Conservation (phyloP, 169 alveolate species). For the Cryptosporidium ubiquitum region DNA sequence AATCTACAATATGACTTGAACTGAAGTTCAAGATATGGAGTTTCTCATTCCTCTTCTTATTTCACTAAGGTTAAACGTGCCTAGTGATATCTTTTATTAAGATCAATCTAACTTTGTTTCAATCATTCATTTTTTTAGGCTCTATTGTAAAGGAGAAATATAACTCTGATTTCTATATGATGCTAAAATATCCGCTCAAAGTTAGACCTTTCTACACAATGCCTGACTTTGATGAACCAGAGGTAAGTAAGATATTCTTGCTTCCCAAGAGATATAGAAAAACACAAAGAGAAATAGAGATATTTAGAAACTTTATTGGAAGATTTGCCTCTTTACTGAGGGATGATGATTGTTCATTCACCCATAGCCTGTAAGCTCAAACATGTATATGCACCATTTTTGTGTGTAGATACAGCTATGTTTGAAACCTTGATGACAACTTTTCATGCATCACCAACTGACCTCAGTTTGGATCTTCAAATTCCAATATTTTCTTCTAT, state of each 20-base stretch:
- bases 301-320: background rate
- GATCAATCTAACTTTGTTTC: background rate
- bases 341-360: slow-evolving; percentile 69
- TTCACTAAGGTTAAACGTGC: too few relatives aligned
- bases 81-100: too few relatives aligned
- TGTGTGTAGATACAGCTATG: background rate
- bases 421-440: slow-evolving; percentile 49
- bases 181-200: slow-evolving; percentile 95
- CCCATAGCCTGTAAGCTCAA: slow-evolving; percentile 73
- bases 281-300: background rate
- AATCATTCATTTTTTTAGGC: slow-evolving; percentile 76
- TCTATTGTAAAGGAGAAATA: slow-evolving; percentile 92
- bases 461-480: slow-evolving; percentile 5
- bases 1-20: too few relatives aligned
- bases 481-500: background rate
- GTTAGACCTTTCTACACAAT: slow-evolving; percentile 99
- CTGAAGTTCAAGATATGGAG: background rate
- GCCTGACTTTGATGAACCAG: slow-evolving; percentile 93
- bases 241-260: slow-evolving; percentile 77
- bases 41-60: background rate
- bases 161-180: slow-evolving; percentile 96
- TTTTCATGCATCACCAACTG: slow-evolving; percentile 75
- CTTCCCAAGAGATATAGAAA: background rate
- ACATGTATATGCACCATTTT: background rate
- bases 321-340: slow-evolving; percentile 7